phyloP scores from a whole-genome alignment of 2,329 filamentous ascomycete genomes.

The Fusarium buxicola region DNA sequence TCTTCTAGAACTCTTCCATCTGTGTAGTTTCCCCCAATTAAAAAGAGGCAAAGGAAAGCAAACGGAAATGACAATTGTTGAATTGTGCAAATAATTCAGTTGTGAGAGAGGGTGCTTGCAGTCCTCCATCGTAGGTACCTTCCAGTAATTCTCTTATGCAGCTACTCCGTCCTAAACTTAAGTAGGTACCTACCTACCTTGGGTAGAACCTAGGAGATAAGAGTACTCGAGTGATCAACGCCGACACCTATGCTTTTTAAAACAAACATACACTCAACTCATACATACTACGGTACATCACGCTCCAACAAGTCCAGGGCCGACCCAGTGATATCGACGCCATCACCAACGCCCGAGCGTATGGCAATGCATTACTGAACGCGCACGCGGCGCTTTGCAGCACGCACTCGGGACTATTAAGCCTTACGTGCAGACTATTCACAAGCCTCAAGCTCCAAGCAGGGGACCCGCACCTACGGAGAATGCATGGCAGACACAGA shows the following conservation, averaged over 20 bases:
- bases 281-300: not conserved
- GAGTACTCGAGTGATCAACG: not conserved
- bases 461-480: not conserved
- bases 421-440: conserved; percentile 4
- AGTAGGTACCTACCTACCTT: too few species aligned
- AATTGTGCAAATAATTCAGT: not conserved
- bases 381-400: conserved; percentile 14
- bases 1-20: conserved; percentile 46
- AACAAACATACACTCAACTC: not conserved
- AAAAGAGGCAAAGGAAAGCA: conserved; percentile 4
- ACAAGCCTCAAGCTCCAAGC: conserved; percentile 10
- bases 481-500: conserved; percentile 35
- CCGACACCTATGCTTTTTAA: not conserved
- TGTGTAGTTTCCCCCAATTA: conserved; percentile 29
- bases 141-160: too few species aligned
- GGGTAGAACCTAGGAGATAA: too few species aligned
- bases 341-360: conserved; percentile 20
- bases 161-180: too few species aligned
- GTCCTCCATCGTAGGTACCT: too few species aligned
- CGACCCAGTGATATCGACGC: conserved; percentile 1
- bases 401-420: conserved; percentile 13
- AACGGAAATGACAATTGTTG: not conserved
- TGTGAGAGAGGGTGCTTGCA: not conserved
- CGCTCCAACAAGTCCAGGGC: not conserved
- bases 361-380: conserved; percentile 2